Percentiles rank a stretch among this genome's conserved stretches.
phyloP scores from a whole-genome alignment of 2,329 filamentous ascomycete genomes.

The Clonostachys rosea region DNA sequence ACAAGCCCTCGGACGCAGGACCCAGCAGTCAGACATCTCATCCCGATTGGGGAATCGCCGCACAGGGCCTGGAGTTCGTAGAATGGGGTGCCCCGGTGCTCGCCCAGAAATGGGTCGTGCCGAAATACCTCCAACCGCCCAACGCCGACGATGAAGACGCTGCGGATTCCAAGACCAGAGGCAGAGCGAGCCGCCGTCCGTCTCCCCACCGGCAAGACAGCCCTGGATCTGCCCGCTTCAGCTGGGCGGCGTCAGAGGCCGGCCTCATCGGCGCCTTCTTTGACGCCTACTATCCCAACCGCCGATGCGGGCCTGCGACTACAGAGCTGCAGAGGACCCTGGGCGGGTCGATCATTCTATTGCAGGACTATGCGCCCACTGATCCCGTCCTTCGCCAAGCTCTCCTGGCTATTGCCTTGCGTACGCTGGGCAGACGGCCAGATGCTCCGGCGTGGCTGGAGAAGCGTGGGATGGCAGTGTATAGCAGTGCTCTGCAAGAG shows the following conservation, averaged over 20 bases:
- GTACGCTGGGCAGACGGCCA: not conserved
- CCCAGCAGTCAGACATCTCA: too few relatives aligned
- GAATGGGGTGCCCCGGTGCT: too few relatives aligned
- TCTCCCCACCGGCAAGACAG: too few relatives aligned
- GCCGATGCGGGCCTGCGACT: not conserved
- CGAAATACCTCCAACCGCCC: too few relatives aligned
- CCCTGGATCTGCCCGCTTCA: too few relatives aligned
- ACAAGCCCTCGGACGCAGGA: too few relatives aligned
- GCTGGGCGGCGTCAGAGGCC: not conserved
- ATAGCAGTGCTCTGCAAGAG: constrained; percentile 1
- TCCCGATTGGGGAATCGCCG: too few relatives aligned
- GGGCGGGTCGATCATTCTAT: not conserved
- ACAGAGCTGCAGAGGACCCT: not conserved
- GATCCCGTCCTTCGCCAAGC: not conserved
- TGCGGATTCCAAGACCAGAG: too few relatives aligned
- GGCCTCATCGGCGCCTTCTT: not conserved
- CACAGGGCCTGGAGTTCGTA: too few relatives aligned
- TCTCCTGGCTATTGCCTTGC: constrained; percentile 1
- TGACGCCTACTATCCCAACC: constrained; percentile 6
- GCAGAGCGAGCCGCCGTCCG: too few relatives aligned
- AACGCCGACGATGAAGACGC: too few relatives aligned
- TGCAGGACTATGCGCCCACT: not conserved
- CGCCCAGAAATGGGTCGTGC: too few relatives aligned
- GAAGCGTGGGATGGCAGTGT: not conserved
- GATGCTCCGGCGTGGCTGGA: not conserved